Conservation (phyloP, 192 early-diverging fungal genomes). For the Glomus cerebriforme region DNA sequence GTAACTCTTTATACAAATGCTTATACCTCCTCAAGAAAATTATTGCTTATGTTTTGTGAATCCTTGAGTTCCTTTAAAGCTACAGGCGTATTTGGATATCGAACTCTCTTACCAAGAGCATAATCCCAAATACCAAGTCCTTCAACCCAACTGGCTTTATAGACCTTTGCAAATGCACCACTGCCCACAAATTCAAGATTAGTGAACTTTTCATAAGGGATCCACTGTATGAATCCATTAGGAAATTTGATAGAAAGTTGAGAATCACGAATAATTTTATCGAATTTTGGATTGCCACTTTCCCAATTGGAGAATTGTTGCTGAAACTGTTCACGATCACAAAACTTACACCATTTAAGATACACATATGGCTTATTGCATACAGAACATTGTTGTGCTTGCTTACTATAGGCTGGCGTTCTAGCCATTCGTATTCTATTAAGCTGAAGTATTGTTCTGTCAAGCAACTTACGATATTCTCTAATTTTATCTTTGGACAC, state of each 20-base stretch:
- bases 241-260: slow-evolving; percentile 7
- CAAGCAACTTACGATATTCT: too few relatives aligned
- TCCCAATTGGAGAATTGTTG: neutral
- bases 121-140: slow-evolving; percentile 5
- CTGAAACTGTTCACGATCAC: too few relatives aligned
- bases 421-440: too few relatives aligned
- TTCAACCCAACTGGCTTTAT: slow-evolving; percentile 17
- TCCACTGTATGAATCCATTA: neutral
- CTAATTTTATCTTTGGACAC: too few relatives aligned
- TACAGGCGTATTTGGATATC: neutral
- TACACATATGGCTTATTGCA: too few relatives aligned
- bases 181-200: too few relatives aligned
- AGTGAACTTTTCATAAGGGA: neutral
- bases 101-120: neutral
- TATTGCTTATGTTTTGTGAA: neutral
- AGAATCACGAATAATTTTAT: slow-evolving; percentile 14
- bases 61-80: slow-evolving; percentile 5
- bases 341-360: too few relatives aligned
- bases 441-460: too few relatives aligned
- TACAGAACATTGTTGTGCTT: too few relatives aligned
- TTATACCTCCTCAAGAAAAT: neutral
- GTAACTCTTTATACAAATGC: too few relatives aligned
- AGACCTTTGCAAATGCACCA: slow-evolving; percentile 6
- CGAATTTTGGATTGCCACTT: slow-evolving; percentile 5
- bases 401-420: too few relatives aligned